Base-by-base conservation (phyloP, 179 eudicot species). In the Heliamphora pulchella region DNA sequence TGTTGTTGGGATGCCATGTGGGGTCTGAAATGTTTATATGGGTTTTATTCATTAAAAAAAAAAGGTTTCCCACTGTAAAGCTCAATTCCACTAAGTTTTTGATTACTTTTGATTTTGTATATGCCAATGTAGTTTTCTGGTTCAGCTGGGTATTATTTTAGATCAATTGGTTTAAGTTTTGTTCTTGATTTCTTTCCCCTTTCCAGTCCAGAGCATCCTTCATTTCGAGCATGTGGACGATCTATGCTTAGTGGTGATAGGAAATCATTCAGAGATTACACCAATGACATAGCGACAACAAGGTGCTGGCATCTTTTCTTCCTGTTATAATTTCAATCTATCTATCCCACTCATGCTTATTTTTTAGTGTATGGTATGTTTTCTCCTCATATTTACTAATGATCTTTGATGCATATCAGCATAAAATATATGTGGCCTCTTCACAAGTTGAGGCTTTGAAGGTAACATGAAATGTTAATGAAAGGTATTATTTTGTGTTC, bases 191-290 rank as follows among this genome's bases (percentile, higher is more conserved):
- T 55, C 74, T 80, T 66, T 81, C 47, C 46, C 71, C 78, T 74
- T 86, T 89, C 82, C 90, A 96, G 99, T 81, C 99, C 98, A 61
- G 99, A 94, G 89, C 99, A 96, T 89, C 98, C 99, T 79, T 96
- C 94, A 73, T 80, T 89, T 51, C 94, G 91, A 51, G 84, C 89
- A 81, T 94, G 90, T 80, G 98, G 90, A 59, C 87, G 94, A 64
- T 96, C 99, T 71, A 90, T 96, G 98, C 97, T 96, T 80, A 88
- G 99, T 51, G 95, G 95, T 75, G 98, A 91, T 79, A 86, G 90
- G 79, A 91, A 91, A 84, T 85, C 97, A 48, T 85, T 88, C 75
- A 82, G 92, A 86, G 94, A 89, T 76, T 87, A 55, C 83, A 78
- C 86, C 47, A 90, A 91, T 76, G 94, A 90, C 69, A 82, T 88